Percentiles rank a stretch among this genome's conserved stretches.
Conservation (phyloP, 805 yeast species). For the Lachancea mirantina region DNA sequence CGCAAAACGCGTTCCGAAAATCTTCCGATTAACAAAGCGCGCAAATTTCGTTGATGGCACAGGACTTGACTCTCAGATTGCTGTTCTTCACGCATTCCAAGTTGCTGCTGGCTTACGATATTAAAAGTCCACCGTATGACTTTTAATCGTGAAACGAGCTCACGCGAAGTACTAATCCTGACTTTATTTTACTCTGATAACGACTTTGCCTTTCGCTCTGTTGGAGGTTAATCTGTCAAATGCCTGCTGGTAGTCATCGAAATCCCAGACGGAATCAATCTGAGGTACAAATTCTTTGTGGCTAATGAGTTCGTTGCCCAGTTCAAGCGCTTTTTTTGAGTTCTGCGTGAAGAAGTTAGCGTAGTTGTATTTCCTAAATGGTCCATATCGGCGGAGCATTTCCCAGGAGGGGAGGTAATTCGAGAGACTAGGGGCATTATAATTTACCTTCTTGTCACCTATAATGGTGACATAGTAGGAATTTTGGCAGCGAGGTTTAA, state of each 20-base stretch:
- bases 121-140: no score
- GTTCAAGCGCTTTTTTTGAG: constrained; percentile 13
- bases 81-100: no score
- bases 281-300: constrained; percentile 34
- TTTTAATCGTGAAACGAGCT: no score
- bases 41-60: no score
- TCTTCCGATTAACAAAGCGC: no score
- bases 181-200: constrained; percentile 27
- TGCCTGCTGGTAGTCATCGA: constrained; percentile 47
- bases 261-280: constrained; percentile 48
- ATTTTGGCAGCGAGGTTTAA: constrained; percentile 42
- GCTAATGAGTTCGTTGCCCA: constrained; percentile 19
- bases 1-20: no score
- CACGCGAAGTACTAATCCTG: no score
- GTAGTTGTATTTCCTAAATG: constrained; percentile 30
- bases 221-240: constrained; percentile 40
- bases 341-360: constrained; percentile 10
- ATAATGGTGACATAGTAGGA: constrained; percentile 46
- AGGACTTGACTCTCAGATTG: no score
- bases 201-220: constrained; percentile 56
- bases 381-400: constrained; percentile 16
- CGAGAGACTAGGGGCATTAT: constrained; percentile 11
- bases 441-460: constrained; percentile 45
- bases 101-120: no score
- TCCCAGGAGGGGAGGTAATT: constrained; percentile 10